Evolutionary conservation across 2,329 filamentous ascomycete species (phyloP), one percentile per base, ranked within the genome.

Genomic region (Exophiala sideris): DNA sequence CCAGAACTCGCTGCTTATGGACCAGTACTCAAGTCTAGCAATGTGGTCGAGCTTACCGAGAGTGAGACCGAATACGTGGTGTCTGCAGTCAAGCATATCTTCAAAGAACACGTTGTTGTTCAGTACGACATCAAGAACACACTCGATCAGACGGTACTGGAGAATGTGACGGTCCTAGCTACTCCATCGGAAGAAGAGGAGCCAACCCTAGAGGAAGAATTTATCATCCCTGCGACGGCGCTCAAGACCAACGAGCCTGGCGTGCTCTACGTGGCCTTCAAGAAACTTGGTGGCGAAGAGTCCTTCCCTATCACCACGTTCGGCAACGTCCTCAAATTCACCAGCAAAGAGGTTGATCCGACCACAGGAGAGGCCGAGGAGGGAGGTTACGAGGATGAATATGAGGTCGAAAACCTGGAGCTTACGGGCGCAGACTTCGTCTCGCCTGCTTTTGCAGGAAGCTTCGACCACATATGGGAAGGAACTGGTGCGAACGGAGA

Each of bases 61-160:
- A 89, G 90, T 49, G 94, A 97, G 74, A 97, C 92, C 16, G 94
- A 99, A 73, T 99, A 99, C 66, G 91, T 96, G 47, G 94, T 99
- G 57, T 85, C 82, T 34, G 86, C 94, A 18, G 83, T 96, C 73
- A 99, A 99, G 79, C 94, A 99, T 70, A 85, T 99, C 66, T 99
- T 96, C 85, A 95, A 95, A 76, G 89, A 96, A 70, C 89, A 97
- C 68, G 79, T 99, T 67, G 92, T 99, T 33, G 77, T 99, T 50
- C 94, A 99, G 69, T 99, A 94, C 72, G 89, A 97, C 69, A 85
- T 99, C 71, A 97, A 95, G 80, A 99, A 99, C 77, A 99, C 94
- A 2, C 80, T 99, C 9, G 87, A 89, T 10, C 89, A 91, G 57
- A 95, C 91, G 12, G 83, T 99, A 24, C 79, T 97, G 33, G 90